phyloP scores from a whole-genome alignment of 495 filamentous ascomycete species.

The Opeltia flavorubescens region DNA sequence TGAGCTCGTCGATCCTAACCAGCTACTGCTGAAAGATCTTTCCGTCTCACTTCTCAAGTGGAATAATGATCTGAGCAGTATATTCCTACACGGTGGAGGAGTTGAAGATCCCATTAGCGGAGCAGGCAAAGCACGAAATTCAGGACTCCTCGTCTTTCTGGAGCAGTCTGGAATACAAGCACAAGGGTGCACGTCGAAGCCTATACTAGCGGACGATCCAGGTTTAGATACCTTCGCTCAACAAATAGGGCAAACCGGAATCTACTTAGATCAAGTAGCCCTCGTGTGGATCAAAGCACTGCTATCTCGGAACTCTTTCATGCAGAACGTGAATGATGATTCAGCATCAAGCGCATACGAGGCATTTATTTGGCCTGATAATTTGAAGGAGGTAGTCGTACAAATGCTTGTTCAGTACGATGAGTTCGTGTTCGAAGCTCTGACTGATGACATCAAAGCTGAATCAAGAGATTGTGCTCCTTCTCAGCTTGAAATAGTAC shows the following conservation, averaged over 20 bases:
- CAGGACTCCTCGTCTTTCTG: slow-evolving; percentile 59
- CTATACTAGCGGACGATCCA: slow-evolving; percentile 40
- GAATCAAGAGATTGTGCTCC: slow-evolving; percentile 17
- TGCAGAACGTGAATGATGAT: slow-evolving; percentile 15
- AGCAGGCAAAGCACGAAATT: slow-evolving; percentile 35
- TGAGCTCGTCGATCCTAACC: slow-evolving; percentile 12
- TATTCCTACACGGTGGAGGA: slow-evolving; percentile 40
- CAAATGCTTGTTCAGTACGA: slow-evolving; percentile 55
- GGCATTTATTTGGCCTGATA: slow-evolving; percentile 52
- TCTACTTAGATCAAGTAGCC: slow-evolving; percentile 45
- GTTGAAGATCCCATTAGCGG: slow-evolving; percentile 33
- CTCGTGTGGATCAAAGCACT: slow-evolving; percentile 53
- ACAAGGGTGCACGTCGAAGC: slow-evolving; percentile 33
- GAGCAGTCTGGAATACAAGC: slow-evolving; percentile 57
- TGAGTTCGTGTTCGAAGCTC: slow-evolving; percentile 46
- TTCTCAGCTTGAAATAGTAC: slow-evolving; percentile 38
- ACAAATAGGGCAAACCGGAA: slow-evolving; percentile 33
- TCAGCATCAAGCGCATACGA: slow-evolving; percentile 42
- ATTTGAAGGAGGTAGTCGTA: slow-evolving; percentile 54
- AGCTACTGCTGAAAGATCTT: slow-evolving; percentile 35
- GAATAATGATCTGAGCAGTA: slow-evolving; percentile 45
- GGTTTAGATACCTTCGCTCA: slow-evolving; percentile 42
- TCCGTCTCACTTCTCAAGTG: slow-evolving; percentile 38
- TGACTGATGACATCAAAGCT: slow-evolving; percentile 31
- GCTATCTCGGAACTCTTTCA: slow-evolving; percentile 24